Conservation (phyloP, 2,329 filamentous ascomycete species). For the Apiospora phragmitis region DNA sequence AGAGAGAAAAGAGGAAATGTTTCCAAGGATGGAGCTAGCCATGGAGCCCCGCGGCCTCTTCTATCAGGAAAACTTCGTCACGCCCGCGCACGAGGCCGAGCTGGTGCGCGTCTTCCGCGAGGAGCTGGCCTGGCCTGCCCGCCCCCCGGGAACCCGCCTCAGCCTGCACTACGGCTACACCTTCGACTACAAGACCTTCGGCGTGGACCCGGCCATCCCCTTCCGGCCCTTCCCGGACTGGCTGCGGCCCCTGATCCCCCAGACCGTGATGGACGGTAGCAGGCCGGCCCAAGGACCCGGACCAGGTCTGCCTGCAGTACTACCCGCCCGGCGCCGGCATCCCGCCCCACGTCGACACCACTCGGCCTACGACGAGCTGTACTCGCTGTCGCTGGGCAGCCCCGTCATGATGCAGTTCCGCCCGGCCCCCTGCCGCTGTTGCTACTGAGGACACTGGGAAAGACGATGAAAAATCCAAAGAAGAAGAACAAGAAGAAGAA, state of each 20-base stretch:
- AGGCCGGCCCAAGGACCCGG: constrained; percentile 54
- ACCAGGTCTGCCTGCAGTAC: constrained; percentile 54
- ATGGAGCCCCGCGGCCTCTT: constrained; percentile 38
- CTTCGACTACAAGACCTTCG: constrained; percentile 60
- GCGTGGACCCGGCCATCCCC: constrained; percentile 49
- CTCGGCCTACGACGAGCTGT: constrained; percentile 37
- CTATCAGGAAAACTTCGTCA: constrained; percentile 49
- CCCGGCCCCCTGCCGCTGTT: background rate
- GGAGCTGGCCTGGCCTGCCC: constrained; percentile 47
- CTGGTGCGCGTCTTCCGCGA: constrained; percentile 46
- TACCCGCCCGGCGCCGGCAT: constrained; percentile 62
- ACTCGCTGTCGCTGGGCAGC: constrained; percentile 25
- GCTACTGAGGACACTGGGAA: background rate
- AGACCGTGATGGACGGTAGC: constrained; percentile 31
- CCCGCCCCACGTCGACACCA: constrained; percentile 64
- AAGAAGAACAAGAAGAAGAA: background rate
- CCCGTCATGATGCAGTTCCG: constrained; percentile 28
- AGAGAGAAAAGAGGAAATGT: constrained; percentile 8
- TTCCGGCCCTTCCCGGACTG: constrained; percentile 53
- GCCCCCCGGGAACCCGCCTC: constrained; percentile 39
- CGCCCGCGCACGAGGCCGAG: constrained; percentile 41
- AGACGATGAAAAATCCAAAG: background rate
- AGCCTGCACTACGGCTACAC: constrained; percentile 58
- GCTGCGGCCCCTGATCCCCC: constrained; percentile 49
- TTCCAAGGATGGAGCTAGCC: constrained; percentile 24